Base-by-base conservation (phyloP, 202 grass and related monocot genomes). In the Panicum hallii region DNA sequence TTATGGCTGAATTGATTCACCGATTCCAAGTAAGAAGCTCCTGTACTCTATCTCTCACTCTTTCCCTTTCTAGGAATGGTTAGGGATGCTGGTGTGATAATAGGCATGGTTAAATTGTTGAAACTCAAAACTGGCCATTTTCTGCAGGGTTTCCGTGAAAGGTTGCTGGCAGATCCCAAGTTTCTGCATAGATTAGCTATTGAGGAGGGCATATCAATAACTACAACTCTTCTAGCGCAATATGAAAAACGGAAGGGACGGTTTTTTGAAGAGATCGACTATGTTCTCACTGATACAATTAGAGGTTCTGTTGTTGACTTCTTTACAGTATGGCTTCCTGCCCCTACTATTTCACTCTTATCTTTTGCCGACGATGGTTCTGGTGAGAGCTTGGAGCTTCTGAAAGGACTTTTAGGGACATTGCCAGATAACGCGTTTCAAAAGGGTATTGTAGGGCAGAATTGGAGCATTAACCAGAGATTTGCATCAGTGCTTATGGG, bases 361-460 rank as follows among this genome's bases (percentile, higher is more conserved):
- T 92, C 97, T 77, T 87, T 91, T 78, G 82, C 82, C 30, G 92
- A 89, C 7, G 86, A 94, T 86, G 92, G 90, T 69, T 94, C 93
- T 73, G 69, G 49, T 54, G 84, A 99, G 66, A 99, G 89, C 41
- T 69, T 99, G 61, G 93, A 99, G 75, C 79, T 94, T 70, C 40
- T 99, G 7, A 99, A 90, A 89, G 96, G 86, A 12, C 56, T 99
- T 75, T 75, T 99, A 49, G 91, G 91, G 45, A 92, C 97, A 77
- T 57, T 99, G 45, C 97, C 97, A 79, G 97, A 99, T 77, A 99
- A 99, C 79, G 93, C 97, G 79, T 99, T 99, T 77, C 93, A 99
- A 89, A 99, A 96, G 83, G 93, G 78, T 80, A 85, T 79, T 17
- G 70, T 87, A 41, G 93, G 96, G 22, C 93, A 88, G 80, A 88